phyloP scores from a whole-genome alignment of 495 filamentous ascomycete genomes.

The Corynascus novoguineensis region DNA sequence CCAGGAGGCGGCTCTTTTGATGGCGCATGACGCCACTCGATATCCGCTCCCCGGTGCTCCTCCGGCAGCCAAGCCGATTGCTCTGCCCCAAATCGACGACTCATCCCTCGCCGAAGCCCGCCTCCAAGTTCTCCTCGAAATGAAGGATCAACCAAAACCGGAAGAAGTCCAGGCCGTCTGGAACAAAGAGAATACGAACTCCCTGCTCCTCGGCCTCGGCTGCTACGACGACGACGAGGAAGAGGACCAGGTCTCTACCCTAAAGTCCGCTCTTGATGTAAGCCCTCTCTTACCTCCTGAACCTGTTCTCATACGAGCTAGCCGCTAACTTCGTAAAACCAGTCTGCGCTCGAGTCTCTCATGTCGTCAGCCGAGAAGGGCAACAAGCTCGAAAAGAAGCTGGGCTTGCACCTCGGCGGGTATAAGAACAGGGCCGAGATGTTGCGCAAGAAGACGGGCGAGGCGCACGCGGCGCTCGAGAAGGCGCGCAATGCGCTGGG shows the following conservation, averaged over 20 bases:
- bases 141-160: conserved; percentile 51
- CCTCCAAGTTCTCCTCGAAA: conserved; percentile 68
- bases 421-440: conserved; percentile 83
- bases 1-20: conserved; percentile 67
- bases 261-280: conserved; percentile 63
- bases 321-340: conserved; percentile 35
- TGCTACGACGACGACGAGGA: conserved; percentile 72
- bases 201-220: conserved; percentile 65
- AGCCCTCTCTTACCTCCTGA: conserved; percentile 22
- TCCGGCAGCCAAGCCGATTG: conserved; percentile 53
- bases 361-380: conserved; percentile 67
- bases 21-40: conserved; percentile 73
- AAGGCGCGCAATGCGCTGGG: conserved; percentile 67
- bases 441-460: conserved; percentile 72
- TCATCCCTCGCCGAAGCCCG: conserved; percentile 64
- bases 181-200: conserved; percentile 55
- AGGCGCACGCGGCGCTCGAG: conserved; percentile 70
- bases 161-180: conserved; percentile 64
- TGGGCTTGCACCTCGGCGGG: conserved; percentile 79
- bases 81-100: conserved; percentile 66
- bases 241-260: conserved; percentile 54
- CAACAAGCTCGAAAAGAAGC: conserved; percentile 88
- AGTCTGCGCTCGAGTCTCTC: conserved; percentile 67
- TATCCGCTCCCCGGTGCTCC: conserved; percentile 60
- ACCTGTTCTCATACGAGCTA: conserved; percentile 8